These are phyloP conservation scores for Sclerotinia spermophila DNA, from an alignment of 2,329 filamentous ascomycete genomes.

Conservation along the genomic window DNA sequence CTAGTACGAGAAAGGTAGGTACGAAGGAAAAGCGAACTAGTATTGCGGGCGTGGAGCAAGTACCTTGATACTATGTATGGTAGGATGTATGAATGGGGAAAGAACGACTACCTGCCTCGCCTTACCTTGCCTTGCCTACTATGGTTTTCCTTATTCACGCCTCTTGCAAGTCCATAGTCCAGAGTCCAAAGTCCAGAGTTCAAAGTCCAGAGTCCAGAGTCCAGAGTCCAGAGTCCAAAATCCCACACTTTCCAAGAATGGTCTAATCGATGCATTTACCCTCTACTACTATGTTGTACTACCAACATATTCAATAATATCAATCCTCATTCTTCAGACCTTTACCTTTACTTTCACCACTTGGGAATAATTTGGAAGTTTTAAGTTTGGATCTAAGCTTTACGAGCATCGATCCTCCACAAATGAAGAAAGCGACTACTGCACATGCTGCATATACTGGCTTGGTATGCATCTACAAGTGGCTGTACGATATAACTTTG, in stretches of 20 bases:
- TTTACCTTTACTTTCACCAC: not conserved
- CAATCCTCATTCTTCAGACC: not conserved
- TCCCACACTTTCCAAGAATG: not conserved
- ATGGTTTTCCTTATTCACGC: not conserved
- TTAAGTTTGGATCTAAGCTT: not conserved
- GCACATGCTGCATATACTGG: not conserved
- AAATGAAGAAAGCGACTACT: slow-evolving; percentile 5
- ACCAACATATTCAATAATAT: not conserved
- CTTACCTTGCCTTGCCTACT: not conserved
- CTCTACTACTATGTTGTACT: not conserved
- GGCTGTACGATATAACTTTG: not conserved
- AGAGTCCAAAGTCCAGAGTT: not conserved
- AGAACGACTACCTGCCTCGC: not conserved
- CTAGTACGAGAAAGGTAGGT: not conserved
- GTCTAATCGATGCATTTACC: not conserved
- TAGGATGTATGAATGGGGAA: not conserved
- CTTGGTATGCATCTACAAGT: not conserved
- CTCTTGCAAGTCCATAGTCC: no score
- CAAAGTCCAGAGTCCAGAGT: not conserved
- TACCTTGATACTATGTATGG: not conserved
- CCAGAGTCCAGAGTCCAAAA: not conserved
- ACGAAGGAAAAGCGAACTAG: not conserved
- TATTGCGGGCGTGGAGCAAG: not conserved
- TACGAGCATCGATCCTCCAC: not conserved
- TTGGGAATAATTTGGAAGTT: not conserved